phyloP scores from a whole-genome alignment of 768 basidiomycete species.

The Russula dissimulans region DNA sequence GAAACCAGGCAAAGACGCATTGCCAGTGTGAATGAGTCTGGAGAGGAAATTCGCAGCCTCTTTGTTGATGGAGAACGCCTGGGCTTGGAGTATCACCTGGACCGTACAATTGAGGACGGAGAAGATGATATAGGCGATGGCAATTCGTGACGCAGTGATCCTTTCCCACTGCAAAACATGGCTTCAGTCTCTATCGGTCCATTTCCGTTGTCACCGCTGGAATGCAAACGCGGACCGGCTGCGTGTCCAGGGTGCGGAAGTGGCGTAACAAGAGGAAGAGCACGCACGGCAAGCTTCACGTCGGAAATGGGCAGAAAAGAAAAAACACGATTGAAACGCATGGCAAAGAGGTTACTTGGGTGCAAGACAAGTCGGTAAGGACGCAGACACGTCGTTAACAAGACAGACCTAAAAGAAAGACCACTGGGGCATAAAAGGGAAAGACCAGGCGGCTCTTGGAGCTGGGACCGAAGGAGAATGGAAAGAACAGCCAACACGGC shows the following conservation, averaged over 20 bases:
- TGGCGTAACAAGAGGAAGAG: neutral
- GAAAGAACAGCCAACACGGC: constrained; percentile 7
- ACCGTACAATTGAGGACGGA: constrained; percentile 56
- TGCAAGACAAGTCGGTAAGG: neutral
- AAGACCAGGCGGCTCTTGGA: constrained; percentile 22
- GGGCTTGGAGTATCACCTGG: constrained; percentile 60
- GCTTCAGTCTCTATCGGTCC: neutral
- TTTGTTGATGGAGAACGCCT: constrained; percentile 57
- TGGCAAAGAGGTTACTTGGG: constrained; percentile 16
- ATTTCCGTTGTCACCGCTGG: neutral
- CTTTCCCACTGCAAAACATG: constrained; percentile 47
- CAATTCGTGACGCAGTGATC: constrained; percentile 57
- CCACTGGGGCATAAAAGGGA: constrained; percentile 36
- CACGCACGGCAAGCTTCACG: constrained; percentile 42
- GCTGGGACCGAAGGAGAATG: neutral
- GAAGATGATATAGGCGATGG: constrained; percentile 57
- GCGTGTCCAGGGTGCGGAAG: neutral
- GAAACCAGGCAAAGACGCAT: constrained; percentile 40
- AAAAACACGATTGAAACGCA: constrained; percentile 35
- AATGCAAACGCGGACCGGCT: neutral
- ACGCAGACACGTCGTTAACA: neutral
- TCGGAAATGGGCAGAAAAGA: constrained; percentile 32
- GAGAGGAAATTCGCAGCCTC: constrained; percentile 45
- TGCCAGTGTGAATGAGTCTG: constrained; percentile 40
- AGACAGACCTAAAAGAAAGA: constrained; percentile 23